Conservation (phyloP, 192 early-diverging fungal genomes). For the Cladochytrium replicatum region DNA sequence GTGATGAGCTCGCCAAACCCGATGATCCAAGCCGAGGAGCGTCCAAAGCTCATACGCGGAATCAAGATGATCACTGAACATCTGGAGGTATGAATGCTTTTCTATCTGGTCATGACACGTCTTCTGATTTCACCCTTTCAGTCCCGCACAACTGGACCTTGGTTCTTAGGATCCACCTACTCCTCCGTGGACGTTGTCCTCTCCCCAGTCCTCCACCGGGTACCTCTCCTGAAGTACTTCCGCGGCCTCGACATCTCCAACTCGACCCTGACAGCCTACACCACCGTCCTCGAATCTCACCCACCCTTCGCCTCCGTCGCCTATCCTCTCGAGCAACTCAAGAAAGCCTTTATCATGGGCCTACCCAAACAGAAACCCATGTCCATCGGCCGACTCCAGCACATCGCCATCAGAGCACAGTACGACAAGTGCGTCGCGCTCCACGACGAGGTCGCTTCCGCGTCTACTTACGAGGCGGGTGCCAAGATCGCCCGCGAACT, state of each 20-base stretch:
- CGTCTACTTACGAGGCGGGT: too few relatives aligned
- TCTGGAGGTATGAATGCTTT: neutral
- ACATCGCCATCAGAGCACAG: constrained; percentile 9
- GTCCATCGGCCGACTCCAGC: constrained; percentile 8
- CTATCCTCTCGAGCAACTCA: neutral
- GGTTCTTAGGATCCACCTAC: constrained; percentile 1
- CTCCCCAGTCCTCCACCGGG: constrained; percentile 10
- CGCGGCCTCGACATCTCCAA: constrained; percentile 3
- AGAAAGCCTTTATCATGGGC: neutral
- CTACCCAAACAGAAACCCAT: constrained; percentile 6
- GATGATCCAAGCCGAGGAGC: constrained; percentile 1
- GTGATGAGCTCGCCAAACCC: constrained; percentile 9
- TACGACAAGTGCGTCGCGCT: constrained; percentile 9
- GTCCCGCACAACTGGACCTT: neutral
- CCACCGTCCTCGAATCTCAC: too few relatives aligned
- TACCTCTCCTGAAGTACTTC: constrained; percentile 10
- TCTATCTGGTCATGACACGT: too few relatives aligned
- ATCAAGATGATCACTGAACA: constrained; percentile 2
- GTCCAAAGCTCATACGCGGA: constrained; percentile 8
- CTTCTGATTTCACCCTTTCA: too few relatives aligned
- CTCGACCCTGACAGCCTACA: neutral
- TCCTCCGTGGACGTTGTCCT: constrained; percentile 7
- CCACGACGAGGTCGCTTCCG: too few relatives aligned
- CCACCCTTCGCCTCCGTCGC: neutral
- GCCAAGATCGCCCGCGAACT: too few relatives aligned